These are phyloP conservation scores for Eucalyptus coolabah DNA, from an alignment of 345 rosid species.

Conservation along the genomic window DNA sequence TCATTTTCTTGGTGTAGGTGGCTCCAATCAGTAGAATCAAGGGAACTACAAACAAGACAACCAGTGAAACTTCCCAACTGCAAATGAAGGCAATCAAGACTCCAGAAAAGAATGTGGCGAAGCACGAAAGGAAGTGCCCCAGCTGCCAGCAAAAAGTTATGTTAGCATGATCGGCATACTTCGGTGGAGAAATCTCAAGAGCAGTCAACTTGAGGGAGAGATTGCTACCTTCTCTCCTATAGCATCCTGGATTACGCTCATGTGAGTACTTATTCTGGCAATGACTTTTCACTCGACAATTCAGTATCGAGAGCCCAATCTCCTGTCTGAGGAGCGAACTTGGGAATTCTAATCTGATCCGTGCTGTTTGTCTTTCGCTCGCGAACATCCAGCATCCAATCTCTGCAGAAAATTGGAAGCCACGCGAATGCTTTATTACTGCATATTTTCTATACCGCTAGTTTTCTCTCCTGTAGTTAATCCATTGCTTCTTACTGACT, in stretches of 20 bases:
- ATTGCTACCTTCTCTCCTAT: slow-evolving; percentile 44
- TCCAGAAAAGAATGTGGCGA: no score
- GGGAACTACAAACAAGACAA: no score
- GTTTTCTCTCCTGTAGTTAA: not conserved
- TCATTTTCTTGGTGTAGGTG: no score
- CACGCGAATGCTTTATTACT: not conserved
- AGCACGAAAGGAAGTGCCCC: no score
- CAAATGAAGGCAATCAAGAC: no score
- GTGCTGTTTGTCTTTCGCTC: slow-evolving; percentile 39
- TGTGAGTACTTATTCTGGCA: slow-evolving; percentile 33
- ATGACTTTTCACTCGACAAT: slow-evolving; percentile 33
- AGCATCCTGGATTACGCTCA: slow-evolving; percentile 52
- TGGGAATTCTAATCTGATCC: slow-evolving; percentile 24
- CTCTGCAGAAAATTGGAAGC: slow-evolving; percentile 14
- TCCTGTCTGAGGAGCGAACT: slow-evolving; percentile 43
- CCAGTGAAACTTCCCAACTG: no score
- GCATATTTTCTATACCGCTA: not conserved
- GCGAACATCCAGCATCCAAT: slow-evolving; percentile 58
- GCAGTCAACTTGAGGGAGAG: not conserved
- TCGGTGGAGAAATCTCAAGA: not conserved
- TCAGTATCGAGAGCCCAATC: slow-evolving; percentile 55
- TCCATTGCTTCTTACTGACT: not conserved
- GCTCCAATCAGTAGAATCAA: no score
- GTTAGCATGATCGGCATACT: no score
- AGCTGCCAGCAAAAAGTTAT: no score